These are phyloP conservation scores for Reutealis trisperma DNA, from an alignment of 345 rosid genomes.

Conservation along the genomic window DNA sequence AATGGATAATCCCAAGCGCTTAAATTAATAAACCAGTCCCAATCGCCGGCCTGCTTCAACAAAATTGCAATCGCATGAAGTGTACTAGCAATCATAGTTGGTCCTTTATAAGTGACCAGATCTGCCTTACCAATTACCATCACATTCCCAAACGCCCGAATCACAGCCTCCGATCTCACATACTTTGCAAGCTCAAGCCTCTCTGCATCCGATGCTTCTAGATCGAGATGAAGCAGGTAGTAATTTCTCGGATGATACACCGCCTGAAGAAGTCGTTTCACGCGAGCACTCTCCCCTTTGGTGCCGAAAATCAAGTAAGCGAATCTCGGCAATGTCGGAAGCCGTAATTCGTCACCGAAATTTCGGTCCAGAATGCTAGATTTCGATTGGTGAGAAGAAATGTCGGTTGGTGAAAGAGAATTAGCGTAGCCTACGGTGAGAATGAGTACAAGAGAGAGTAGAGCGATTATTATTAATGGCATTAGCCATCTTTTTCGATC, in stretches of 20 bases:
- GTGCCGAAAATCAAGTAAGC: conserved; percentile 84
- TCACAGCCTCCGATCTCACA: conserved; percentile 59
- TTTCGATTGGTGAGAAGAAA: conserved; percentile 14
- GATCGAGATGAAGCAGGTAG: conserved; percentile 80
- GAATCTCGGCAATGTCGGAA: conserved; percentile 52
- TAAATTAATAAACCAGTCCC: conserved; percentile 95
- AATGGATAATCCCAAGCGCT: conserved; percentile 88
- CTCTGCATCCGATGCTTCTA: conserved; percentile 77
- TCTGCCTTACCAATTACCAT: conserved; percentile 81
- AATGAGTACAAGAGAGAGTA: conserved; percentile 44
- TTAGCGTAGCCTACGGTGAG: conserved; percentile 33
- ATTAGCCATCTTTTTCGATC: conserved; percentile 49
- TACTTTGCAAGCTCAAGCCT: conserved; percentile 76
- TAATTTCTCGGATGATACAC: conserved; percentile 78
- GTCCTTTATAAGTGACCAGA: conserved; percentile 80
- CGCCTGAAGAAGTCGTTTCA: conserved; percentile 67
- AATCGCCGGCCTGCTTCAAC: conserved; percentile 69
- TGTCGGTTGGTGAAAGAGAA: conserved; percentile 27
- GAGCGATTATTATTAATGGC: conserved; percentile 33
- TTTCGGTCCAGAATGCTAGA: conserved; percentile 17
- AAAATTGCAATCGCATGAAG: conserved; percentile 74
- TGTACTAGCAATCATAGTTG: conserved; percentile 73
- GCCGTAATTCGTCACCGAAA: conserved; percentile 18
- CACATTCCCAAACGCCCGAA: conserved; percentile 65
- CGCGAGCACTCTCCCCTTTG: conserved; percentile 60